phyloP scores from a whole-genome alignment of 2,329 filamentous ascomycete species.

The Magnaporthales sp. region DNA sequence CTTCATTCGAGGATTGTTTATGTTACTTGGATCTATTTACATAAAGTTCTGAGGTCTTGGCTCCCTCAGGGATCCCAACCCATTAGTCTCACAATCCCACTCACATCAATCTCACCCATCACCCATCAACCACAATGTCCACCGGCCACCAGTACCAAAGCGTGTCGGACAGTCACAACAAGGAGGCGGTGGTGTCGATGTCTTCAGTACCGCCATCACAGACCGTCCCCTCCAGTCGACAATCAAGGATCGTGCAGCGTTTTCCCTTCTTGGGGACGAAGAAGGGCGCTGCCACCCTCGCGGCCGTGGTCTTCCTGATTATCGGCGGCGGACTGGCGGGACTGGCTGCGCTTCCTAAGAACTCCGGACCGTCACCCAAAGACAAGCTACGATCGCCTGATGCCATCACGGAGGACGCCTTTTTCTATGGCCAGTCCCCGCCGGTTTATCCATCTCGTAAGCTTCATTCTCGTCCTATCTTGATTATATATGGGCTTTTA shows the following conservation, averaged over 20 bases:
- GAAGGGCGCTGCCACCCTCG: constrained; percentile 18
- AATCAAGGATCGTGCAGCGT: constrained; percentile 16
- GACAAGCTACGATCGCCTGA: neutral
- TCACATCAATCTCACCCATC: neutral
- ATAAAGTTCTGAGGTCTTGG: too few species aligned
- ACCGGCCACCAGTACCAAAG: neutral
- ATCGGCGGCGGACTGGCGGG: constrained; percentile 25
- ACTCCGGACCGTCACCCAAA: neutral
- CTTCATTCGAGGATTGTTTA: neutral
- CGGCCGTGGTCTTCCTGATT: constrained; percentile 18
- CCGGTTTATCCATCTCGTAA: constrained; percentile 43
- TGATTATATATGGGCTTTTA: neutral
- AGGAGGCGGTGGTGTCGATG: neutral
- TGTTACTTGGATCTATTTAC: neutral
- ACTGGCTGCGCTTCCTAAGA: constrained; percentile 20
- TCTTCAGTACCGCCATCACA: constrained; percentile 54
- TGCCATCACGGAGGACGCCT: constrained; percentile 29
- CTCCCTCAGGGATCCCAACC: too few species aligned
- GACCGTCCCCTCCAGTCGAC: constrained; percentile 28
- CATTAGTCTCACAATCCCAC: too few species aligned
- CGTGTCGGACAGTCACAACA: neutral
- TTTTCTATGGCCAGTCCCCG: constrained; percentile 41
- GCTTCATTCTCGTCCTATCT: constrained; percentile 12
- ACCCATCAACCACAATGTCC: neutral
- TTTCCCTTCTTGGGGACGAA: constrained; percentile 21